Percentiles rank a stretch among this genome's conserved stretches.
Evolutionary conservation across 495 filamentous ascomycete genomes (phyloP).

Genomic region (Parathielavia hyrcaniae): DNA sequence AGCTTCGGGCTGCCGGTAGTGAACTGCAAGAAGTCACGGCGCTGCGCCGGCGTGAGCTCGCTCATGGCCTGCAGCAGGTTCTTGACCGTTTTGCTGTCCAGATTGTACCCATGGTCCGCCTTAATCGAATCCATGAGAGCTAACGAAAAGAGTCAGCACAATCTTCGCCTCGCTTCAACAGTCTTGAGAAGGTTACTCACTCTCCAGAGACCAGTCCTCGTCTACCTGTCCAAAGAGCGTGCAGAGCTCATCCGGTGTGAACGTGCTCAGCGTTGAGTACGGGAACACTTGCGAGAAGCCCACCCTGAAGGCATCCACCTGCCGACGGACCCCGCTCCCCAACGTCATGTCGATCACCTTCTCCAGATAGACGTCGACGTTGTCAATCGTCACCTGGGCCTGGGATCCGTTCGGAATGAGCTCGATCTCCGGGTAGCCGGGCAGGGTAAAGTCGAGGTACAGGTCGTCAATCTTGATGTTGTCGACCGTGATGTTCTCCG

Average conservation of each 20-base stretch:
- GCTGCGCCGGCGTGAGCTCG: conserved; percentile 65
- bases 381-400: conserved; percentile 73
- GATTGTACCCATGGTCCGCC: conserved; percentile 98
- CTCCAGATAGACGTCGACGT: conserved; percentile 81
- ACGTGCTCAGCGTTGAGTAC: conserved; percentile 83
- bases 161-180: neutral
- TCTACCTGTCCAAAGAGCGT: conserved; percentile 91
- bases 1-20: conserved; percentile 97
- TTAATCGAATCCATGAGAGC: conserved; percentile 97
- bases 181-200: conserved; percentile 46
- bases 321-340: conserved; percentile 75
- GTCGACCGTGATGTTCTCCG: conserved; percentile 63
- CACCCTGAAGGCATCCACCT: conserved; percentile 82
- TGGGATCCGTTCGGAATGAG: conserved; percentile 68
- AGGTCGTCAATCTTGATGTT: conserved; percentile 77
- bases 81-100: conserved; percentile 95
- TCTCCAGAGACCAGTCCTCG: conserved; percentile 97
- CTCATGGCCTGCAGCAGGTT: conserved; percentile 96
- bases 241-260: conserved; percentile 94
- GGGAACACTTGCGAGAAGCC: conserved; percentile 98
- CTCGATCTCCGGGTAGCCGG: conserved; percentile 87
- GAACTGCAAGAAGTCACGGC: conserved; percentile 95
- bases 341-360: conserved; percentile 88
- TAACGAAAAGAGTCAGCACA: conserved; percentile 31
- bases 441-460: conserved; percentile 86